phyloP scores from a whole-genome alignment of 352 stramenopile genomes.

The Pythium sukuiense region DNA sequence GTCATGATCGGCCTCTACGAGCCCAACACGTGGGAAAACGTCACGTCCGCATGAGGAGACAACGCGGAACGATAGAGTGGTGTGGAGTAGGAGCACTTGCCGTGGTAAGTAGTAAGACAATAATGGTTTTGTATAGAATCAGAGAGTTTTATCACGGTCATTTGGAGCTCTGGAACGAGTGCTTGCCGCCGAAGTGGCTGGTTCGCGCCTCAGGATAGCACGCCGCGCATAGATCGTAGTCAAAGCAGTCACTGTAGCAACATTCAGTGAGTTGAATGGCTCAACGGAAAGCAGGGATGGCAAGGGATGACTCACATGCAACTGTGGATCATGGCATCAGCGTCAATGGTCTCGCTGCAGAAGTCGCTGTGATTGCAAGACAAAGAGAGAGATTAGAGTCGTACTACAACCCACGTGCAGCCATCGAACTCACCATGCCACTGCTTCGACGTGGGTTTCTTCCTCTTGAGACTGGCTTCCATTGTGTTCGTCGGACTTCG shows the following conservation, averaged over 20 bases:
- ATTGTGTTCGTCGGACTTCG: slow-evolving; percentile 17
- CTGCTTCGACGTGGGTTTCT: slow-evolving; percentile 37
- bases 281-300: neutral
- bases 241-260: slow-evolving; percentile 64
- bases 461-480: slow-evolving; percentile 28
- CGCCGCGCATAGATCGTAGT: slow-evolving; percentile 66
- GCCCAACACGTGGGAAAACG: slow-evolving; percentile 85
- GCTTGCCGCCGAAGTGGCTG: slow-evolving; percentile 24
- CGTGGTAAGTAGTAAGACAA: slow-evolving; percentile 1
- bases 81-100: neutral
- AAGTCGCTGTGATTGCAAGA: slow-evolving; percentile 15
- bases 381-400: neutral
- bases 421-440: slow-evolving; percentile 48
- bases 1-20: slow-evolving; percentile 93
- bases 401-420: neutral
- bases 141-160: neutral
- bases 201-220: slow-evolving; percentile 33
- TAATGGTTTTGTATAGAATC: neutral
- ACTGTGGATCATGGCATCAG: neutral
- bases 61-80: neutral
- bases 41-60: slow-evolving; percentile 60
- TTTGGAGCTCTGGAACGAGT: slow-evolving; percentile 26
- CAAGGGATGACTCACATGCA: slow-evolving; percentile 12
- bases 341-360: slow-evolving; percentile 12
- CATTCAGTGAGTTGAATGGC: too few species aligned